These are phyloP conservation scores for Globisporangium nagaii DNA, from an alignment of 352 stramenopile species.

Conservation along the genomic window DNA sequence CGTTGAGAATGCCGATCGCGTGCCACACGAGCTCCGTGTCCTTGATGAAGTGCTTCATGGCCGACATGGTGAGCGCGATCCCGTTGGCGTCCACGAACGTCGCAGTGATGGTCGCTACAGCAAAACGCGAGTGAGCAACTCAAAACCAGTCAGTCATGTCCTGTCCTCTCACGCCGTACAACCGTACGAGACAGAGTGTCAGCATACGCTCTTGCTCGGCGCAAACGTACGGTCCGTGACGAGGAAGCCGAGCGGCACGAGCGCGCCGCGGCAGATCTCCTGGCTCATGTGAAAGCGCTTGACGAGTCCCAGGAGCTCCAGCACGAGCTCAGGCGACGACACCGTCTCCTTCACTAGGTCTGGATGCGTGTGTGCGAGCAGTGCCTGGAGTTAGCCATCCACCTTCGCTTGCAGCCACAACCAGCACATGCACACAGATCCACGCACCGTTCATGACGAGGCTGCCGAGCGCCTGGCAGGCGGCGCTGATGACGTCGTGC, in stretches of 20 bases:
- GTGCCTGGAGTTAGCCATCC: too few species aligned
- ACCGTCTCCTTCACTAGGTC: constrained; percentile 68
- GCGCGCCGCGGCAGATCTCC: constrained; percentile 36
- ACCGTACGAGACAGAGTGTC: background rate
- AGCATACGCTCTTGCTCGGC: background rate
- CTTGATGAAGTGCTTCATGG: constrained; percentile 42
- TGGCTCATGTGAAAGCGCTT: constrained; percentile 47
- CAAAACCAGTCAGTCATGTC: background rate
- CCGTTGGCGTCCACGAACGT: constrained; percentile 63
- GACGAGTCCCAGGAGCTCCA: constrained; percentile 52
- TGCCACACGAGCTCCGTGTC: constrained; percentile 77
- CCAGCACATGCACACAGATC: background rate
- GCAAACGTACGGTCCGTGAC: constrained; percentile 46
- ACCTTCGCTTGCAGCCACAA: background rate
- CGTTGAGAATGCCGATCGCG: constrained; percentile 62
- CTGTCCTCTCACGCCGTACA: too few species aligned
- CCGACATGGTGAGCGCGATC: constrained; percentile 40
- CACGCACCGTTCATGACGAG: constrained; percentile 68
- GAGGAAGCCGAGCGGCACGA: constrained; percentile 60
- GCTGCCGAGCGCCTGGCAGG: constrained; percentile 58
- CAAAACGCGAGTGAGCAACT: background rate
- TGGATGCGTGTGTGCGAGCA: too few species aligned
- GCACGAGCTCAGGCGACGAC: constrained; percentile 36
- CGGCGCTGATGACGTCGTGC: constrained; percentile 50
- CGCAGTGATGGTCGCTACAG: constrained; percentile 38